phyloP scores from a whole-genome alignment of 208 protist genomes.

The Acanthamoeba culbertsoni region DNA sequence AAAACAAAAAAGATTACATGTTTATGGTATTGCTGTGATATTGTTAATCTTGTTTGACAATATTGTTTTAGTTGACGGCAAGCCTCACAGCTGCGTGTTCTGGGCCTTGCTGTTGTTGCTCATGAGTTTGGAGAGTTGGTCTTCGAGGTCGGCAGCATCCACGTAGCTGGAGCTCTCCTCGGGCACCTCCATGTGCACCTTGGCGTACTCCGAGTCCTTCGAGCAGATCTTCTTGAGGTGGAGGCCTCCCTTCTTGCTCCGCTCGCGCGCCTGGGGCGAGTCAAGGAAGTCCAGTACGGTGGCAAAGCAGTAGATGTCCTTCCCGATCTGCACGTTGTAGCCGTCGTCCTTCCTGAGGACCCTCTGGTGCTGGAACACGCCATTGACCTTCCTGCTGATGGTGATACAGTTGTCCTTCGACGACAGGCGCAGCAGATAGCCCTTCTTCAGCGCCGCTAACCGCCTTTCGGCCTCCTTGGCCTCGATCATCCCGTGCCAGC shows the following conservation, averaged over 20 bases:
- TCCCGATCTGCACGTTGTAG: background rate
- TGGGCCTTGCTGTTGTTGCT: background rate
- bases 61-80: too few species aligned
- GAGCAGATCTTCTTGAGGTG: slow-evolving; percentile 28
- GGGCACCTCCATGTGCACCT: slow-evolving; percentile 18
- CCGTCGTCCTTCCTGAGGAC: background rate
- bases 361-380: background rate
- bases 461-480: slow-evolving; percentile 34
- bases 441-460: slow-evolving; percentile 27
- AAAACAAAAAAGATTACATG: too few species aligned
- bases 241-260: slow-evolving; percentile 9
- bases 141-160: slow-evolving; percentile 4
- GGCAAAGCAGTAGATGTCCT: background rate
- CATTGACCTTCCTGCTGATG: slow-evolving; percentile 30
- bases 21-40: too few species aligned
- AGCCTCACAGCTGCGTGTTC: too few species aligned
- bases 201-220: slow-evolving; percentile 7
- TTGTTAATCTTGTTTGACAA: too few species aligned
- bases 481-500: slow-evolving; percentile 21
- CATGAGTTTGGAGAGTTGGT: slow-evolving; percentile 15
- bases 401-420: slow-evolving; percentile 24
- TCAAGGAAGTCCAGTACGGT: background rate
- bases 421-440: slow-evolving; percentile 24
- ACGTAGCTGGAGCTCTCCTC: slow-evolving; percentile 41
- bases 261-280: background rate